A percentile compares a stretch with the other conserved stretches of the same genome.
These are phyloP conservation scores for Samsoniella hepiali DNA, from an alignment of 2,329 filamentous ascomycete genomes.

Conservation along the genomic window DNA sequence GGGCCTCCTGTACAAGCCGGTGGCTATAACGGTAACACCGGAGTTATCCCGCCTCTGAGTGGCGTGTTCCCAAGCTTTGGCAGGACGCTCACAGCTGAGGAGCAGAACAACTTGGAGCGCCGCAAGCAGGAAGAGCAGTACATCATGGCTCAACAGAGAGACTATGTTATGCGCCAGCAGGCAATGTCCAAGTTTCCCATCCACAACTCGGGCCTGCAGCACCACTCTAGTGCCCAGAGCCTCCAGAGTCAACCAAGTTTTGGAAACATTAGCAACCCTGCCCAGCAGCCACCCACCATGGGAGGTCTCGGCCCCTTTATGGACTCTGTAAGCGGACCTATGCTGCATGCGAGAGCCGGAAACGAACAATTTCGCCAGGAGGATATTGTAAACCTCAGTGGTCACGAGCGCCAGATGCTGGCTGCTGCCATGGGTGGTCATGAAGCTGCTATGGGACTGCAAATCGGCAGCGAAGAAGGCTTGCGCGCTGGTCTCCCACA, in stretches of 20 bases:
- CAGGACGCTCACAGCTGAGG: conserved; percentile 87
- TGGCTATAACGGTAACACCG: conserved; percentile 51
- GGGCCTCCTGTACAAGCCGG: conserved; percentile 61
- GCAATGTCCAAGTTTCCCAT: conserved; percentile 70
- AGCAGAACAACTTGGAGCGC: conserved; percentile 94
- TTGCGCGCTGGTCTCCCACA: conserved; percentile 47
- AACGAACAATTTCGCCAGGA: conserved; percentile 64
- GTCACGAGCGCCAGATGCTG: conserved; percentile 52
- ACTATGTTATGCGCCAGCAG: conserved; percentile 85
- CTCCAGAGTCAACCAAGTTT: conserved; percentile 97
- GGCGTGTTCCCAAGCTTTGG: conserved; percentile 95
- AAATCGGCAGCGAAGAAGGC: conserved; percentile 37
- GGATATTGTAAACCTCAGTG: conserved; percentile 64
- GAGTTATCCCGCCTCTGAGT: conserved; percentile 82
- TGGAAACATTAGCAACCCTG: conserved; percentile 87
- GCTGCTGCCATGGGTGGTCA: conserved; percentile 37
- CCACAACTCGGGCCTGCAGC: conserved; percentile 61
- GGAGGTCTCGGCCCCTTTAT: conserved; percentile 67
- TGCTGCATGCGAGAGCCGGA: conserved; percentile 28
- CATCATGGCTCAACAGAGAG: conserved; percentile 91
- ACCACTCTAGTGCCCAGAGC: conserved; percentile 92
- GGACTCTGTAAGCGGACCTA: conserved; percentile 53
- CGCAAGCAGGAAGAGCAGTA: conserved; percentile 98
- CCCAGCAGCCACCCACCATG: conserved; percentile 50
- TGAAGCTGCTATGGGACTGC: conserved; percentile 36